Base-by-base conservation (phyloP, 345 rosid genomes). In the Salix exigua region DNA sequence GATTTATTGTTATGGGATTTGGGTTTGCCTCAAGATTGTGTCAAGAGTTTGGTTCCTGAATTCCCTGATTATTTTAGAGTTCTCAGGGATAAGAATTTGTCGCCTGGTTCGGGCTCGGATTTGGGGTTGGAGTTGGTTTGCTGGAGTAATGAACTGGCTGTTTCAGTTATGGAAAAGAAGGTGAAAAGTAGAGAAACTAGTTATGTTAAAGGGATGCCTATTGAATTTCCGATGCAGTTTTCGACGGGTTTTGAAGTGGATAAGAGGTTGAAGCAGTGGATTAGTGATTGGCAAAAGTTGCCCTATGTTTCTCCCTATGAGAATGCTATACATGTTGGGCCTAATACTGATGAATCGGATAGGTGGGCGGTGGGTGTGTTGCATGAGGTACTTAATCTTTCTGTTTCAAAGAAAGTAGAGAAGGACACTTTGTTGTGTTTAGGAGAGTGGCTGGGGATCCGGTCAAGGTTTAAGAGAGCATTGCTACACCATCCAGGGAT, bases 381-480 rank as follows among this genome's bases (percentile, higher is more conserved):
- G 83, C 98, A 93, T 30, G 98, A 96, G 78, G 51, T 93, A n/a
- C 78, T 96, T 78, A 83, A 86, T 79, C 96, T 91, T 31, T 93
- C 89, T 72, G 90, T 91, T 71, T 81, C 92, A 7, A 91, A 88
- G 90, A 96, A 91, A 75, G 89, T 66, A 6, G 97, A 87, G 80
- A 91, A 77, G 84, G 93, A 91, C 50, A 79, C 64, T 21, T 61
- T 93, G 80, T 79, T 96, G 80, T 77, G 60, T 75, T 42, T 91
- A 0, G 99, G 94, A 69, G 90, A 96, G 85, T 84, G 83, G 83
- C 76, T 91, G 81, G 96, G 98, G 2, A 61, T 93, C 68, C 84
- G 98, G 73, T 89, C 99, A 0, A 88, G 96, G 90, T 86, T 93
- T 74, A 95, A 92, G 93, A 89, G 92, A 79, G 96, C 93, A 73